Percentiles rank a stretch among this genome's conserved stretches.
Evolutionary conservation across 345 rosid genomes (phyloP).

Genomic region (Adansonia digitata): DNA sequence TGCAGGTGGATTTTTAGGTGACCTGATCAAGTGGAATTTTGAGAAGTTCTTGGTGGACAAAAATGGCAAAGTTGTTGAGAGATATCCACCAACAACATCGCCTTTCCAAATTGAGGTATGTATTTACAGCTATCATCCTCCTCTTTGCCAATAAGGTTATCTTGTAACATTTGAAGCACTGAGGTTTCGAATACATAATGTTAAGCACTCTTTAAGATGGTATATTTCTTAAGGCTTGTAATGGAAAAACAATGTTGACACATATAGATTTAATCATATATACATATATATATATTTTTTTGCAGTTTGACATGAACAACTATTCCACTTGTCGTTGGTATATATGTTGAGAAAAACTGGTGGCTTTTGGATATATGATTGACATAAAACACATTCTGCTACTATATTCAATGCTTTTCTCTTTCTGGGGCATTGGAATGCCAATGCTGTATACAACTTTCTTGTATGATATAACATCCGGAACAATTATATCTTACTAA

Average conservation of each 20-base stretch:
- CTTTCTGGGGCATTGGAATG: neutral
- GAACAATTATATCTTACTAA: neutral
- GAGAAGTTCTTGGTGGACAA: slow-evolving; percentile 91
- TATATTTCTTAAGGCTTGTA: neutral
- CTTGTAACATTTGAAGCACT: neutral
- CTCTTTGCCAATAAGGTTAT: neutral
- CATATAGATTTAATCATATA: neutral
- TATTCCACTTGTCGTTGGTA: neutral
- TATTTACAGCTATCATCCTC: neutral
- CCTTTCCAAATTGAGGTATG: slow-evolving; percentile 92
- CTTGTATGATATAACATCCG: neutral
- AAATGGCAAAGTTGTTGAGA: slow-evolving; percentile 79
- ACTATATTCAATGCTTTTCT: no score
- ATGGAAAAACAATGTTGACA: neutral
- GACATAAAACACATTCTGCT: neutral
- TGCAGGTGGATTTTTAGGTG: slow-evolving; percentile 78
- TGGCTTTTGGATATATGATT: neutral
- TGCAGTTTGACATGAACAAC: neutral
- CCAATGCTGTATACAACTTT: neutral
- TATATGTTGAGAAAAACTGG: neutral
- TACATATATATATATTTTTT: no score
- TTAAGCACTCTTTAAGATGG: neutral
- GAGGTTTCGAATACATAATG: neutral
- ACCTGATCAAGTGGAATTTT: slow-evolving; percentile 85
- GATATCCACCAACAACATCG: slow-evolving; percentile 91